Percentiles rank a stretch among this genome's conserved stretches.
phyloP scores from a whole-genome alignment of 208 protist genomes.

The Leishmania gerbilli region DNA sequence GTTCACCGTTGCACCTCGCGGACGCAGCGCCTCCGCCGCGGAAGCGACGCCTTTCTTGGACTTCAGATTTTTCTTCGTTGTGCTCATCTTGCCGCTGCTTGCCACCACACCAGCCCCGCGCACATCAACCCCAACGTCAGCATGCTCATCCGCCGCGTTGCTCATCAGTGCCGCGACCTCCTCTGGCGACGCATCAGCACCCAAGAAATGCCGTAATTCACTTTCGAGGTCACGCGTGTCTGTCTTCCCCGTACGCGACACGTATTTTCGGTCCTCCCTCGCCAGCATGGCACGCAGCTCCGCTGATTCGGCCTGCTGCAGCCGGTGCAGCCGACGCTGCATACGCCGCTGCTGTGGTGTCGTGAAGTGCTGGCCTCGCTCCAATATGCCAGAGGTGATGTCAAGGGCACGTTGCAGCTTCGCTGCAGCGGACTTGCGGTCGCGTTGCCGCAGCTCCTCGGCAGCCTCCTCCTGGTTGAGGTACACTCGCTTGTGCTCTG shows the following conservation, averaged over 20 bases:
- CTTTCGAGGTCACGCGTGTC: slow-evolving; percentile 31
- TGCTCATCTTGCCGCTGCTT: background rate
- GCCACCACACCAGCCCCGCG: background rate
- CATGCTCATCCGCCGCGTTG: background rate
- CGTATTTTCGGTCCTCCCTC: slow-evolving; percentile 17
- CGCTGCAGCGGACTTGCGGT: slow-evolving; percentile 19
- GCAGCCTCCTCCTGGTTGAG: slow-evolving; percentile 19
- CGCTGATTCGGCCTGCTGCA: slow-evolving; percentile 19
- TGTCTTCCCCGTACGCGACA: background rate
- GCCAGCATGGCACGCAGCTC: slow-evolving; percentile 16
- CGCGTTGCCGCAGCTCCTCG: slow-evolving; percentile 8
- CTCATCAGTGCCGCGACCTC: slow-evolving; percentile 25
- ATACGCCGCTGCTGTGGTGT: slow-evolving; percentile 27
- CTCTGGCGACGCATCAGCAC: slow-evolving; percentile 31
- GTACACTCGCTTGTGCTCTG: slow-evolving; percentile 23
- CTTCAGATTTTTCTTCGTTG: background rate
- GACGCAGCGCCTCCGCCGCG: background rate
- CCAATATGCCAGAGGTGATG: slow-evolving; percentile 8
- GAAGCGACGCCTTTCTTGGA: background rate
- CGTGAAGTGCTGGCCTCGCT: slow-evolving; percentile 24
- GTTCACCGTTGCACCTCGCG: background rate
- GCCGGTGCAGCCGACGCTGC: slow-evolving; percentile 28
- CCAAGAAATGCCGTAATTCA: slow-evolving; percentile 60
- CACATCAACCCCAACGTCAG: background rate
- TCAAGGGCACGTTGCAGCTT: slow-evolving; percentile 28